Conservation (phyloP, 139 green algal genomes). For the Coelastrella sp. region DNA sequence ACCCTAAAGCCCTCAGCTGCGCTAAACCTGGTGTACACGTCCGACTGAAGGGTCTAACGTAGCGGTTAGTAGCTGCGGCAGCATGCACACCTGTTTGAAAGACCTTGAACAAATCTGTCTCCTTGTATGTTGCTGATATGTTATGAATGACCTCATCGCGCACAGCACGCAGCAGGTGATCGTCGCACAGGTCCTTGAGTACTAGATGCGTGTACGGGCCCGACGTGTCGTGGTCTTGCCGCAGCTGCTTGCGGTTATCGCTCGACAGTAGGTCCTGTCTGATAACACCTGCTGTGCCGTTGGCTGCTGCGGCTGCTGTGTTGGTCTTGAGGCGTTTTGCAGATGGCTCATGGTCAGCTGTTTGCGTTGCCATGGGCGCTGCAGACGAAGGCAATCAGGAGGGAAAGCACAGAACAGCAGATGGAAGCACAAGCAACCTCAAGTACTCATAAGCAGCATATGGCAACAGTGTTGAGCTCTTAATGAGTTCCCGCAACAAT, state of each 20-base stretch:
- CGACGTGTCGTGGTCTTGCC: slow-evolving; percentile 39
- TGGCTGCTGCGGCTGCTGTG: background rate
- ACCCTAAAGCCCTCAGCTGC: too few relatives aligned
- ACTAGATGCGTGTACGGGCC: slow-evolving; percentile 73
- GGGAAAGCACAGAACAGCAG: background rate
- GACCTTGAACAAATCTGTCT: slow-evolving; percentile 95
- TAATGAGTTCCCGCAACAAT: background rate
- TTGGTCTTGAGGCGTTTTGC: slow-evolving; percentile 8
- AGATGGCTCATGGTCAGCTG: background rate
- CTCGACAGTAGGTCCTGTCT: slow-evolving; percentile 47
- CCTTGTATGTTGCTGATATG: slow-evolving; percentile 91
- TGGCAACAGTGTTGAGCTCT: too few relatives aligned
- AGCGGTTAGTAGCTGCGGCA: too few relatives aligned
- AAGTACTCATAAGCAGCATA: background rate
- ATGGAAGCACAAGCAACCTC: background rate
- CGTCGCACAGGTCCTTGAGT: slow-evolving; percentile 44
- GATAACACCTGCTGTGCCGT: slow-evolving; percentile 31
- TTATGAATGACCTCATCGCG: slow-evolving; percentile 88
- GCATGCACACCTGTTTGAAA: slow-evolving; percentile 79
- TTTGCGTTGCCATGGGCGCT: background rate
- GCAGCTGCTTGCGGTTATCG: slow-evolving; percentile 46
- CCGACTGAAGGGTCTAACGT: too few relatives aligned
- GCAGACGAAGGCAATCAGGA: background rate
- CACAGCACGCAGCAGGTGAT: slow-evolving; percentile 63
- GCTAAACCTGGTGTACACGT: too few relatives aligned